A percentile compares a stretch with the other conserved stretches of the same genome.
Evolutionary conservation across 2,329 filamentous ascomycete species (phyloP).

Genomic region (Berkeleyomyces basicola): DNA sequence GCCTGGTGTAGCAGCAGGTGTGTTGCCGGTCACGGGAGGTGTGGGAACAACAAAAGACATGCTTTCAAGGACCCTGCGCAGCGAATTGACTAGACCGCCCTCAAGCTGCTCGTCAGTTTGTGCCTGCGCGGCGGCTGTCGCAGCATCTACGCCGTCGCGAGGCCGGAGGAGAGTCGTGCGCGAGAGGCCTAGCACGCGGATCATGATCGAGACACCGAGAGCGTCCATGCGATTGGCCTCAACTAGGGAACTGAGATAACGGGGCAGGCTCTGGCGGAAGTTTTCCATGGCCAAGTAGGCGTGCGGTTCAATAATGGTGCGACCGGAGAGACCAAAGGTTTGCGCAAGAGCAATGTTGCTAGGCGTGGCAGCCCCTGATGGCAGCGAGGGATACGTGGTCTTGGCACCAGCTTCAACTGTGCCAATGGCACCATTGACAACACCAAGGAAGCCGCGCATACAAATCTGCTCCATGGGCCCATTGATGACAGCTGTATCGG

Average conservation of each 20-base stretch:
- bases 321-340: constrained; percentile 16
- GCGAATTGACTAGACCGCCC: constrained; percentile 26
- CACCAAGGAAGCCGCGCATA: constrained; percentile 26
- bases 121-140: constrained; percentile 16
- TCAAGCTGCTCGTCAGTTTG: constrained; percentile 25
- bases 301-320: constrained; percentile 23
- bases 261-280: constrained; percentile 31
- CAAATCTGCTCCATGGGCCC: constrained; percentile 32
- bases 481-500: constrained; percentile 24
- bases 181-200: constrained; percentile 32
- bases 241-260: constrained; percentile 24
- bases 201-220: constrained; percentile 33
- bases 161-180: constrained; percentile 26
- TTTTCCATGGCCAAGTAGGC: constrained; percentile 26
- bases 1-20: constrained; percentile 5
- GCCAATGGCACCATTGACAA: constrained; percentile 27
- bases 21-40: neutral
- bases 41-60: constrained; percentile 19
- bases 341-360: constrained; percentile 11
- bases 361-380: constrained; percentile 16
- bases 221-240: constrained; percentile 29
- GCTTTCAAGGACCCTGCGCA: constrained; percentile 24
- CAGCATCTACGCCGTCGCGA: constrained; percentile 20
- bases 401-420: constrained; percentile 22
- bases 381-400: constrained; percentile 16